Evolutionary conservation across 441 rosid species (phyloP).

Genomic region (Breynia disticha): DNA sequence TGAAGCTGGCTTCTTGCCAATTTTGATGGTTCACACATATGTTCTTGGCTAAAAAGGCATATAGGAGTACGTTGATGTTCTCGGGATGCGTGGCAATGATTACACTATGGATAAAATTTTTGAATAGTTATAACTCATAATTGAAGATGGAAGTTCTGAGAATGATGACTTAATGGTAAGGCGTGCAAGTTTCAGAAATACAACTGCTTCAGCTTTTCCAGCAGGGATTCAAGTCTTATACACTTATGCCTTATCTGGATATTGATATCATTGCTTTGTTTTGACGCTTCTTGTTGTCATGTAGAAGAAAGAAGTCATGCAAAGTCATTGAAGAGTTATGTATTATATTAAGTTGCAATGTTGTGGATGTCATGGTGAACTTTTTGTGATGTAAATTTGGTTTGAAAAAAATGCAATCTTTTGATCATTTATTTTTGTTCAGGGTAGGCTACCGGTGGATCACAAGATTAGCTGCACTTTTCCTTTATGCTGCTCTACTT

Average conservation of each 20-base stretch:
- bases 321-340: neutral
- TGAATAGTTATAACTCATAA: neutral
- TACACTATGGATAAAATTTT: neutral
- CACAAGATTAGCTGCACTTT: slow-evolving; percentile 42
- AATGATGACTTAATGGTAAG: neutral
- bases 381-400: neutral
- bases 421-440: slow-evolving; percentile 34
- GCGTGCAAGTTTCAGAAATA: neutral
- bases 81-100: slow-evolving; percentile 13
- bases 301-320: neutral
- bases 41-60: no score
- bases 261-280: slow-evolving; percentile 1
- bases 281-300: neutral
- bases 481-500: slow-evolving; percentile 49
- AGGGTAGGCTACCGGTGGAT: slow-evolving; percentile 94
- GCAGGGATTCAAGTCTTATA: neutral
- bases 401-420: slow-evolving; percentile 13
- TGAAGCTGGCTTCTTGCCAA: slow-evolving; percentile 5
- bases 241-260: slow-evolving; percentile 1
- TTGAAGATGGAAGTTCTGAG: neutral
- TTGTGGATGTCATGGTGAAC: neutral
- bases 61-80: no score
- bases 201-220: neutral
- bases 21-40: slow-evolving; percentile 3
- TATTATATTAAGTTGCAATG: neutral